These are phyloP conservation scores for Cladobotryum protrusum DNA, from an alignment of 2,329 filamentous ascomycete species.

Conservation along the genomic window DNA sequence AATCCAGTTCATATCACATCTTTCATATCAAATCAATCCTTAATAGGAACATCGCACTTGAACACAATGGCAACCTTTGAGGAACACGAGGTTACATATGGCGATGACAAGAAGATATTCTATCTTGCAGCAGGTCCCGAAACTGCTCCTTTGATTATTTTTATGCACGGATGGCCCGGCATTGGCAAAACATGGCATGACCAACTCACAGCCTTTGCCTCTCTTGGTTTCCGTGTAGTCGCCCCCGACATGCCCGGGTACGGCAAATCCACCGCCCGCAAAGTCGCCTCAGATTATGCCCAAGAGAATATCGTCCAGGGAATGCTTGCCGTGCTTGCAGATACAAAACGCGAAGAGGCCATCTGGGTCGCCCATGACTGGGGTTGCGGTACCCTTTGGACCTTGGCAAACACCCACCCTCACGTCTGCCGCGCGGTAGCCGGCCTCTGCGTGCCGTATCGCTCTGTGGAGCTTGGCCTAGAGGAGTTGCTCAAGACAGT, in stretches of 20 bases:
- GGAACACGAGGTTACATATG: slow-evolving; percentile 13
- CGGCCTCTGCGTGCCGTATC: slow-evolving; percentile 34
- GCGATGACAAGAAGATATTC: slow-evolving; percentile 22
- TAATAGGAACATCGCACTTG: too few species aligned
- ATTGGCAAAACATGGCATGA: slow-evolving; percentile 26
- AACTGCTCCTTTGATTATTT: slow-evolving; percentile 24
- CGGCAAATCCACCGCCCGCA: slow-evolving; percentile 22
- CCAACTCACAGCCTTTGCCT: slow-evolving; percentile 20
- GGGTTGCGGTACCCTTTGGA: slow-evolving; percentile 24
- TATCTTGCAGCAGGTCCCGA: slow-evolving; percentile 24
- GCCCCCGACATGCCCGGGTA: slow-evolving; percentile 28
- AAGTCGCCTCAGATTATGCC: slow-evolving; percentile 19
- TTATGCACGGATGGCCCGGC: slow-evolving; percentile 32
- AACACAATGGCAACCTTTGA: neutral
- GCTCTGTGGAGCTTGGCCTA: slow-evolving; percentile 34
- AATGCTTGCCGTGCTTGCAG: slow-evolving; percentile 23
- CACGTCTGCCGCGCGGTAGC: slow-evolving; percentile 20
- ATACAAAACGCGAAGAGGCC: slow-evolving; percentile 28
- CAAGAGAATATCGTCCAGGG: slow-evolving; percentile 22
- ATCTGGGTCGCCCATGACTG: slow-evolving; percentile 43
- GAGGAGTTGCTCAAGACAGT: slow-evolving; percentile 27
- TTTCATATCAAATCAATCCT: too few species aligned
- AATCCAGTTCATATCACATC: too few species aligned
- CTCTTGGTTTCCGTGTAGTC: slow-evolving; percentile 25
- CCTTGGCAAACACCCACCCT: slow-evolving; percentile 23